phyloP scores from a whole-genome alignment of 345 rosid genomes.

The Hibiscus syriacus region DNA sequence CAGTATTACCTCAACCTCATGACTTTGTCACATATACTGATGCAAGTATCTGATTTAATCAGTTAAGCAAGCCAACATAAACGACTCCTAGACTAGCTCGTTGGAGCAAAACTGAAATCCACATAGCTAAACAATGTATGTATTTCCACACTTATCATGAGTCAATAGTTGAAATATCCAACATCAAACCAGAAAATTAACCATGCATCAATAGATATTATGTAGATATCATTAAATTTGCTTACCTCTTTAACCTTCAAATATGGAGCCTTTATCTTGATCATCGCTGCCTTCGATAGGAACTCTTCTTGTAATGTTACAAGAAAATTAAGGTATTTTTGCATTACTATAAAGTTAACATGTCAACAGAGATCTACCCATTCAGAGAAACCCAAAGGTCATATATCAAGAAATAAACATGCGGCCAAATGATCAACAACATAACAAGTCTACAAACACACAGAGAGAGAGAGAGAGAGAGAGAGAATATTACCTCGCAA shows the following conservation, averaged over 20 bases:
- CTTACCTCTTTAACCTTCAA: conserved; percentile 98
- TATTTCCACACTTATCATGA: background rate
- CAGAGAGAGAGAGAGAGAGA: conserved; percentile 10
- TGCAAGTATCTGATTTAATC: conserved; percentile 11
- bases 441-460: background rate
- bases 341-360: background rate
- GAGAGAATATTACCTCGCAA: conserved; percentile 79
- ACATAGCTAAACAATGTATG: background rate
- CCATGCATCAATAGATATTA: background rate
- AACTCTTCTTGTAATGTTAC: too few species aligned
- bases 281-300: conserved; percentile 96
- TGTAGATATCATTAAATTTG: background rate
- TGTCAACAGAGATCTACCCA: background rate
- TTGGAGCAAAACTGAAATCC: background rate
- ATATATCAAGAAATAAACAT: background rate
- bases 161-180: background rate
- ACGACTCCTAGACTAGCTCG: background rate
- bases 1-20: too few species aligned
- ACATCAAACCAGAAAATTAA: background rate
- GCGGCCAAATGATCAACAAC: background rate
- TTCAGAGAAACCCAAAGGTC: background rate
- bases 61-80: background rate
- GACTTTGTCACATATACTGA: too few species aligned
- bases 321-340: background rate
- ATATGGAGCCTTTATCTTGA: conserved; percentile 95